Evolutionary conservation across 139 green algal species (phyloP), one percentile per base, ranked within the genome.

Genomic region (Diplosphaera chodatii): DNA sequence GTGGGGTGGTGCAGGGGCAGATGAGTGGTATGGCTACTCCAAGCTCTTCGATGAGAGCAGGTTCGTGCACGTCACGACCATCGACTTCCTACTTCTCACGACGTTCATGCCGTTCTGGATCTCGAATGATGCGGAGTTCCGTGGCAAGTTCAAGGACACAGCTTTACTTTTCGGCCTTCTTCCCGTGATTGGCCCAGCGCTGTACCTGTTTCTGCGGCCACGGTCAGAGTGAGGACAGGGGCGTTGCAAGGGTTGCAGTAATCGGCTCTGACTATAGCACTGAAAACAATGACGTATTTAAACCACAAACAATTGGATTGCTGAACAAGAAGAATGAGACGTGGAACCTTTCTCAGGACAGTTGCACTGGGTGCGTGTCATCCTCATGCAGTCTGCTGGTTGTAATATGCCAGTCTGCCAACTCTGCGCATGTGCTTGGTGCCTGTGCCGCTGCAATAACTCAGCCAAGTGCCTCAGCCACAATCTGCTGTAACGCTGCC

Each of bases 101-200:
- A 55, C 78, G 0, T 81, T 96, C 37, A 74, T 79, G 5, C 90
- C 90, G 8, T 93, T 95, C 70, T 97, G 91, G 90, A 89, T 97
- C 16, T 10, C 18, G 48, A 59, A 59, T 25, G 48, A 59, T 18
- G 48, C 48, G 4, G 48, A 59, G 48, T 59, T 59, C 25, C 4
- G 48, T 21, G 13, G 13, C 48, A 23, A 27, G 48, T 59, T 25
- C 16, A 25, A 25, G 16, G 48, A 59, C 18, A 23, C 13, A 3
- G 48, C 48, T 27, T 4, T 59, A 3, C 16, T 59, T 23, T 59
- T 59, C 25, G 48, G 16, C 3, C 48, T 59, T 3, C 8, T 59
- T 25, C 48, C 48, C 25, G 48, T 59, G 16, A 59, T 59, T 25
- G 48, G 48, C 16, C 48, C 48, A 25, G 48, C 48, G 4, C 48